Evolutionary conservation across 768 basidiomycete species (phyloP).

Genomic region (Mycena pura): DNA sequence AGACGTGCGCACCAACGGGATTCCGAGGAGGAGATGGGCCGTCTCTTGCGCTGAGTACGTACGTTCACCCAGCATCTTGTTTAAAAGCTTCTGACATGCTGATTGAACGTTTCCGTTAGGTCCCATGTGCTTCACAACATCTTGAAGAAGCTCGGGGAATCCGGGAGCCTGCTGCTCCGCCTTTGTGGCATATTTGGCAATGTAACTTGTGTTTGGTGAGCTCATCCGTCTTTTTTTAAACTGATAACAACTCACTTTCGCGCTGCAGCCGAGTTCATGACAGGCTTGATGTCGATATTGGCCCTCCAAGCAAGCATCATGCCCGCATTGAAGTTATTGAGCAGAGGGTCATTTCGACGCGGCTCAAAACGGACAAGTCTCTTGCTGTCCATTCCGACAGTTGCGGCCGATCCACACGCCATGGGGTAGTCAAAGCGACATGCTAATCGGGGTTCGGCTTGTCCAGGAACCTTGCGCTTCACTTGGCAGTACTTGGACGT

Average conservation of each 20-base stretch:
- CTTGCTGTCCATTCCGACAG: constrained; percentile 18
- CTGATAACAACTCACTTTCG: not conserved
- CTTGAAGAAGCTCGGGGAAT: constrained; percentile 23
- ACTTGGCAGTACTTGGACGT: too few relatives aligned
- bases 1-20: constrained; percentile 26
- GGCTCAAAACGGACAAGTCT: constrained; percentile 13
- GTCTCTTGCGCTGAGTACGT: constrained; percentile 31
- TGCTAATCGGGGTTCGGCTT: not conserved
- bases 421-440: constrained; percentile 27
- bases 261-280: constrained; percentile 26
- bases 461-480: too few relatives aligned
- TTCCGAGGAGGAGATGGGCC: constrained; percentile 30
- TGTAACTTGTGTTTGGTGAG: constrained; percentile 9
- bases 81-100: constrained; percentile 31
- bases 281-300: constrained; percentile 32
- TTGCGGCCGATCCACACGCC: not conserved
- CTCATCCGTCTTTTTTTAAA: too few relatives aligned
- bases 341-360: constrained; percentile 25
- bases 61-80: constrained; percentile 32
- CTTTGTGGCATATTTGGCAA: constrained; percentile 25
- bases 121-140: constrained; percentile 5
- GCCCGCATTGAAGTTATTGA: constrained; percentile 27
- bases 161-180: constrained; percentile 21
- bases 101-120: constrained; percentile 19
- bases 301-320: constrained; percentile 32